phyloP scores from a whole-genome alignment of 768 basidiomycete species.

The Rubroboletus satanas region DNA sequence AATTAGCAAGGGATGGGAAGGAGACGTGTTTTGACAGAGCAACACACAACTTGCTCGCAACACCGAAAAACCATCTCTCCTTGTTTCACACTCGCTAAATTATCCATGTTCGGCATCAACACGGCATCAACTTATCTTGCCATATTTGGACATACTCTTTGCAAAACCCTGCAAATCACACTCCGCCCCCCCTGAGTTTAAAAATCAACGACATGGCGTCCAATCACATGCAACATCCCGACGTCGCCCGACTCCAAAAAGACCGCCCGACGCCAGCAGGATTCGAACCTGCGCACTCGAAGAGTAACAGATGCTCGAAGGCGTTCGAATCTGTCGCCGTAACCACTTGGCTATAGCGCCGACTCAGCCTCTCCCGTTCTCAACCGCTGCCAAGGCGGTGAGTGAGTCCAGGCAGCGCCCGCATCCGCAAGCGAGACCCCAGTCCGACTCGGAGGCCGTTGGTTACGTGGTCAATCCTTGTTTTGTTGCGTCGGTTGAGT shows the following conservation, averaged over 20 bases:
- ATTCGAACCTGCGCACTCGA: conserved; percentile 67
- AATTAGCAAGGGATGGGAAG: conserved; percentile 25
- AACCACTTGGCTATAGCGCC: conserved; percentile 73
- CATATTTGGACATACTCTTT: conserved; percentile 10
- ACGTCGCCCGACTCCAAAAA: conserved; percentile 9
- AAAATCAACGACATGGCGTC: not conserved
- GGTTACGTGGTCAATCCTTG: not conserved
- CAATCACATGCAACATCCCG: not conserved
- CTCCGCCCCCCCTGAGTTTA: not conserved
- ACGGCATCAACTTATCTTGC: conserved; percentile 15
- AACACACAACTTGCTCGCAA: not conserved
- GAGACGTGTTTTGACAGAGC: not conserved
- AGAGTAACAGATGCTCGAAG: conserved; percentile 52
- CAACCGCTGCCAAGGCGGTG: not conserved
- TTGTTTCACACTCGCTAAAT: conserved; percentile 10
- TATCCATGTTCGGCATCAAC: conserved; percentile 18
- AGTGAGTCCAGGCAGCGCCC: no score
- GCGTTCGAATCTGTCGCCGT: conserved; percentile 70
- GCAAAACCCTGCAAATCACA: conserved; percentile 12
- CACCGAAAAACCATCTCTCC: conserved; percentile 11
- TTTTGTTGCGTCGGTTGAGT: no score
- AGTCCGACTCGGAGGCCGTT: not conserved
- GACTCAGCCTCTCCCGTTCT: not conserved
- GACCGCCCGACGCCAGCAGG: conserved; percentile 54
- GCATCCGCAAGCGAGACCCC: no score